These are phyloP conservation scores for Euphorbia tirucalli DNA, from an alignment of 345 rosid genomes.

Conservation along the genomic window DNA sequence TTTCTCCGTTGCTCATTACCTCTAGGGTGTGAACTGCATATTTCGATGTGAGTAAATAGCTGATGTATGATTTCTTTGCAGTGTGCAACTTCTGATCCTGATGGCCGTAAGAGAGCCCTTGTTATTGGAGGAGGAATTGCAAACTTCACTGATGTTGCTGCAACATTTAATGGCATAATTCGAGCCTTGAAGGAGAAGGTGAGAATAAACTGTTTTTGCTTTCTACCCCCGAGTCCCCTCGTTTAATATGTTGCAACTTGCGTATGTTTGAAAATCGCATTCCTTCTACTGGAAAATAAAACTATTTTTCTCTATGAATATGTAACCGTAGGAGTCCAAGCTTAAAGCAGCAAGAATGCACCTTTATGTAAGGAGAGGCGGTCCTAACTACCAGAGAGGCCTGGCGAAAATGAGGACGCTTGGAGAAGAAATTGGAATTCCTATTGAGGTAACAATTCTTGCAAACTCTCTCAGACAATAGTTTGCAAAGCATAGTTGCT, in stretches of 20 bases:
- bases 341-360: conserved; percentile 68
- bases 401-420: conserved; percentile 78
- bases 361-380: conserved; percentile 73
- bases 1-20: too few species aligned
- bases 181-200: conserved; percentile 72
- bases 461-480: neutral
- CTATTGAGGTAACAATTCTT: conserved; percentile 60
- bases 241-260: too few species aligned
- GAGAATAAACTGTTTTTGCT: neutral
- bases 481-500: neutral
- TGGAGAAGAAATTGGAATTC: conserved; percentile 77
- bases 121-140: conserved; percentile 98
- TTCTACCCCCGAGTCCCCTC: too few species aligned
- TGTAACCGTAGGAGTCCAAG: conserved; percentile 75
- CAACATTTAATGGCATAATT: conserved; percentile 93
- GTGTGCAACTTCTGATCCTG: conserved; percentile 92
- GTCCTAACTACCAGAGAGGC: conserved; percentile 83
- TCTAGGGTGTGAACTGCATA: neutral
- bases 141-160: conserved; percentile 93
- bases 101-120: conserved; percentile 82
- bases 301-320: neutral
- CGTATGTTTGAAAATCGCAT: neutral
- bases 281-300: neutral
- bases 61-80: conserved; percentile 23
- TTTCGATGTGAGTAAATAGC: neutral